Evolutionary conservation across 1,284 basidiomycete genomes (phyloP), one percentile per base, ranked within the genome.

Genomic region (Gastroboletus turbinatus): DNA sequence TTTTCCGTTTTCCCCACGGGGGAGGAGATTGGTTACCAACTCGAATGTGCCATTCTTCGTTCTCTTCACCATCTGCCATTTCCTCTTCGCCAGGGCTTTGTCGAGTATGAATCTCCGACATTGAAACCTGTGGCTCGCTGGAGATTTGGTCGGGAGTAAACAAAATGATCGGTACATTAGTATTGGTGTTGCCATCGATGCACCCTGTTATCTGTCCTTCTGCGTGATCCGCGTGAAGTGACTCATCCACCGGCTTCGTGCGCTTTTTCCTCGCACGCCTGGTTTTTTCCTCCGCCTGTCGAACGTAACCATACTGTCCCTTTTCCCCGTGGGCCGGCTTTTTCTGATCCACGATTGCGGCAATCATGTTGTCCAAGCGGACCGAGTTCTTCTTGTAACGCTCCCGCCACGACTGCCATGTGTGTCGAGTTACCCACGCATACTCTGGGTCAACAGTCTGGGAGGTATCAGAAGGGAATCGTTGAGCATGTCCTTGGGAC

Each of bases 391-490:
- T 92, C 75, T 91, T 91, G 74, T 92, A 92, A 29, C 90, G 79
- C 66, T 92, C 89, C 36, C 90, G 82, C 89, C 89, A 92, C 16
- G 90, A 92, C 60, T 91, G 88, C 89, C 89, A 92, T 10, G 89
- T 90, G 66, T 92, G 89, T n/a, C 88, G 82, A 25, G 76, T 78
- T 23, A 90, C 90, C 89, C 89, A 92, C 2, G 79, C 76, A 64
- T 82, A 90, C 58, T 87, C 86, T 1, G 86, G 84, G 59, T 89
- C 84, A 51, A 72, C 70, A 40, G 74, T 75, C 89, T 52, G 27
- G 13, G 17, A 49, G 52, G 33, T 48, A 45, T 71, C 16, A 54
- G 50, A 43, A 49, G 39, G 43, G 30, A 36, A 50, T 48, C 21
- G 6, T 23, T 33, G 50, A 4, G 45, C 6, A 38, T 48, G 29